Evolutionary conservation across 768 basidiomycete species (phyloP).

Genomic region (Boletales sp.): DNA sequence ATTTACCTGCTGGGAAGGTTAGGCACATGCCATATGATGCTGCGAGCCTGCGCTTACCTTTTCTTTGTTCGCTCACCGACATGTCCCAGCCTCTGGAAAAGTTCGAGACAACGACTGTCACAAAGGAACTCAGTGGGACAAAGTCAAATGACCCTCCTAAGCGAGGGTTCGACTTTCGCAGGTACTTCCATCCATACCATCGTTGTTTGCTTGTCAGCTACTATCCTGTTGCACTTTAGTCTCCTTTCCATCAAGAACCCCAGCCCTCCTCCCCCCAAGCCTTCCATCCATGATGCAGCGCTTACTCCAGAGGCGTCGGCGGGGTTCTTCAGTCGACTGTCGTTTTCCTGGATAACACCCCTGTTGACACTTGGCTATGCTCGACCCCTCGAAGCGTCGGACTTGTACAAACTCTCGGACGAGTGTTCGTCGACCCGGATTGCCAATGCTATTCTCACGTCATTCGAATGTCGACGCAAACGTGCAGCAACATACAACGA

Average conservation of each 20-base stretch:
- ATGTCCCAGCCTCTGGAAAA: constrained; percentile 7
- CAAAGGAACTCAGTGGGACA: neutral
- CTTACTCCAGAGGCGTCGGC: constrained; percentile 68
- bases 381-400: constrained; percentile 74
- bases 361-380: constrained; percentile 73
- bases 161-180: neutral
- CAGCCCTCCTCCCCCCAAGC: constrained; percentile 39
- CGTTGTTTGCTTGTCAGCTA: neutral
- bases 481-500: constrained; percentile 69
- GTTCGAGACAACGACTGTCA: neutral
- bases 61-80: neutral
- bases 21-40: neutral
- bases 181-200: neutral
- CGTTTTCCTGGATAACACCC: constrained; percentile 74
- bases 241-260: constrained; percentile 12
- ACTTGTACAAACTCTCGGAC: constrained; percentile 76
- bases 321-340: constrained; percentile 52
- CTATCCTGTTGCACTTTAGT: neutral
- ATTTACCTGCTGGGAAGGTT: neutral
- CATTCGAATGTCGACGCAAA: constrained; percentile 56
- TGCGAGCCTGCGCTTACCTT: neutral
- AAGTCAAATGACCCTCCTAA: neutral
- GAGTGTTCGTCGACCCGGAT: constrained; percentile 55
- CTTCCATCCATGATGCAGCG: constrained; percentile 56
- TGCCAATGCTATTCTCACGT: constrained; percentile 57